Percentiles rank a stretch among this genome's conserved stretches.
Conservation (phyloP, 2,329 filamentous ascomycete genomes). For the Fusarium sp. region DNA sequence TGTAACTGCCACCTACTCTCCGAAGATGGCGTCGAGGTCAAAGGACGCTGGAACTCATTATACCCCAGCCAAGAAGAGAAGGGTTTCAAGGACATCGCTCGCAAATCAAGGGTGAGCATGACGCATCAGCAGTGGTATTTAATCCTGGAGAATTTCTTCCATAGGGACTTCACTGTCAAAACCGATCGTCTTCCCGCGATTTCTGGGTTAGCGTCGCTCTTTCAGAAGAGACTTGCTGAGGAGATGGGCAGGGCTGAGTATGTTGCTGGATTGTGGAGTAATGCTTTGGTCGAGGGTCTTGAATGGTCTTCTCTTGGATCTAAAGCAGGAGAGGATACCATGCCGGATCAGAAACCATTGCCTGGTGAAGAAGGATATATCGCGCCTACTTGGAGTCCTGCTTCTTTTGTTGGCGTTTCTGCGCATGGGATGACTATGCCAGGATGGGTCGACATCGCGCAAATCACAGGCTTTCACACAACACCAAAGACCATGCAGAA, state of each 20-base stretch:
- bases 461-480: neutral
- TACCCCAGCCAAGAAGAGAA: neutral
- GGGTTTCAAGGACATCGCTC: neutral
- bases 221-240: neutral
- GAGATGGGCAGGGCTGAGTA: neutral
- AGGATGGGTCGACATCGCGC: slow-evolving; percentile 10
- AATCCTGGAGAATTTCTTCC: neutral
- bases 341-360: neutral
- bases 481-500: slow-evolving; percentile 5
- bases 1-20: slow-evolving; percentile 19
- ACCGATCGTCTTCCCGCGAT: neutral
- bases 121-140: neutral
- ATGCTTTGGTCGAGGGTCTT: neutral
- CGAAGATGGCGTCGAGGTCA: slow-evolving; percentile 8
- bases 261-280: slow-evolving; percentile 1
- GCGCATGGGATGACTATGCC: neutral
- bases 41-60: slow-evolving; percentile 7
- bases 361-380: neutral
- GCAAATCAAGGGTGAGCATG: neutral
- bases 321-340: fast-evolving
- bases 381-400: slow-evolving; percentile 26
- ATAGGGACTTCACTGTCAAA: neutral
- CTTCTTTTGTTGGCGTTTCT: neutral
- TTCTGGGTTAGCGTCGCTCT: neutral
- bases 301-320: neutral